Conservation (phyloP, 2,329 filamentous ascomycete genomes). For the Penicillium corylophilum region DNA sequence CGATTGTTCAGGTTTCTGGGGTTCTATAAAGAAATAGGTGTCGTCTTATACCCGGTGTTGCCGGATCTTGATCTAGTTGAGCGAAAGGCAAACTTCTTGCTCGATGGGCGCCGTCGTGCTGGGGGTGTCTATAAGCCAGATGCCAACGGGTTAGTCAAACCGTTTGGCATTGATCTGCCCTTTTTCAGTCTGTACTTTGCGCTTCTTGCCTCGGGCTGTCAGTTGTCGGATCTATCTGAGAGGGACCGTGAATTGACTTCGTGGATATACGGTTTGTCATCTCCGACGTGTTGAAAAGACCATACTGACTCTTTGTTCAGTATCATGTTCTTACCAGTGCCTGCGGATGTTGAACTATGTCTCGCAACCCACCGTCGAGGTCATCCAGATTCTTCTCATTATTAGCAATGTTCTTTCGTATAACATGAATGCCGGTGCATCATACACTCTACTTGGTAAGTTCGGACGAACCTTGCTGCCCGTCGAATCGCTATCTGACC, state of each 20-base stretch:
- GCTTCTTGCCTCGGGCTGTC: constrained; percentile 60
- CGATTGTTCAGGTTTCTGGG: constrained; percentile 47
- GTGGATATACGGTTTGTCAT: constrained; percentile 57
- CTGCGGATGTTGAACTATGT: constrained; percentile 64
- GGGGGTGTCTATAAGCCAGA: constrained; percentile 42
- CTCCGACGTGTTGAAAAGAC: background rate
- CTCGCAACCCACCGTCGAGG: constrained; percentile 59
- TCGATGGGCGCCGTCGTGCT: constrained; percentile 50
- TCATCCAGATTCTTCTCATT: constrained; percentile 61
- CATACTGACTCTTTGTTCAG: constrained; percentile 32
- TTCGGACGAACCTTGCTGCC: background rate
- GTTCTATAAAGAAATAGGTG: constrained; percentile 56
- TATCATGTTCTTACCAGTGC: constrained; percentile 65
- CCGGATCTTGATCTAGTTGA: constrained; percentile 54
- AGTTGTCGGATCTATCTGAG: constrained; percentile 56
- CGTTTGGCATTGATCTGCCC: constrained; percentile 58
- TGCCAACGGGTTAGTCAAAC: constrained; percentile 51
- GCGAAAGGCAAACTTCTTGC: constrained; percentile 50
- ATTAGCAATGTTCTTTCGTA: constrained; percentile 63
- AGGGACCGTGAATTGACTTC: constrained; percentile 63
- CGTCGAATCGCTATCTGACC: constrained; percentile 38
- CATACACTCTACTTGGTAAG: constrained; percentile 58
- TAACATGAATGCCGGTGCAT: constrained; percentile 64
- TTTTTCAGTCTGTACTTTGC: constrained; percentile 63
- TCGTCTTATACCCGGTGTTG: constrained; percentile 58